Evolutionary conservation across 202 grass and related monocot species (phyloP).

Genomic region (Elaeis oleifera): DNA sequence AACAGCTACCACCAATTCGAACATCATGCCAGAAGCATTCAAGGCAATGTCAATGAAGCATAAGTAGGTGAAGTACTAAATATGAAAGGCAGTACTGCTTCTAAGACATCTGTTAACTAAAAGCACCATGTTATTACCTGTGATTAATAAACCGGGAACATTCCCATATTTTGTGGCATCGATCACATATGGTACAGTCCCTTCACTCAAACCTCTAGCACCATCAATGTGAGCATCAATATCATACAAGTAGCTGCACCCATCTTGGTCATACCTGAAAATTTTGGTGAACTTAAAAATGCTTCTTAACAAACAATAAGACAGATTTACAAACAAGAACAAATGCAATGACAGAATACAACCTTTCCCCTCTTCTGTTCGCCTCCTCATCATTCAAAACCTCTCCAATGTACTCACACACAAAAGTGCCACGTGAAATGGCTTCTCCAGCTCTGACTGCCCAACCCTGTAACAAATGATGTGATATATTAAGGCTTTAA

Average conservation of each 20-base stretch:
- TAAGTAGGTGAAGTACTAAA: conserved; percentile 1
- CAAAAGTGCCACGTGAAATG: conserved; percentile 77
- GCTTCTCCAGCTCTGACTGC: conserved; percentile 75
- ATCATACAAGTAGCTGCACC: conserved; percentile 51
- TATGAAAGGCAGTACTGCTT: neutral
- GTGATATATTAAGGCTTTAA: conserved; percentile 25
- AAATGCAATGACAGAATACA: conserved; percentile 4
- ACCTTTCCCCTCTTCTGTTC: conserved; percentile 51
- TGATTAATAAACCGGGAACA: conserved; percentile 96
- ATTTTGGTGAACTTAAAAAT: conserved; percentile 4
- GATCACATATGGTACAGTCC: conserved; percentile 42
- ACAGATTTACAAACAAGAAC: neutral
- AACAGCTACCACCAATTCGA: conserved; percentile 58
- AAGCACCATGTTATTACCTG: conserved; percentile 38
- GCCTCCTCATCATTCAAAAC: conserved; percentile 49
- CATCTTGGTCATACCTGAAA: conserved; percentile 43
- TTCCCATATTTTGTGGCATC: conserved; percentile 84
- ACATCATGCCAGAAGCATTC: conserved; percentile 13
- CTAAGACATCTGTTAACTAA: neutral
- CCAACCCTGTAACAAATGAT: conserved; percentile 71
- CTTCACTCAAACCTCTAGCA: conserved; percentile 37
- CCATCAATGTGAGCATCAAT: conserved; percentile 56
- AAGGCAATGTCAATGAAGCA: conserved; percentile 17
- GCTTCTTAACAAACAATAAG: conserved; percentile 17
- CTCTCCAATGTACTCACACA: conserved; percentile 90